These are phyloP conservation scores for Carex parvula DNA, from an alignment of 176 grass and related monocot genomes.

Conservation along the genomic window DNA sequence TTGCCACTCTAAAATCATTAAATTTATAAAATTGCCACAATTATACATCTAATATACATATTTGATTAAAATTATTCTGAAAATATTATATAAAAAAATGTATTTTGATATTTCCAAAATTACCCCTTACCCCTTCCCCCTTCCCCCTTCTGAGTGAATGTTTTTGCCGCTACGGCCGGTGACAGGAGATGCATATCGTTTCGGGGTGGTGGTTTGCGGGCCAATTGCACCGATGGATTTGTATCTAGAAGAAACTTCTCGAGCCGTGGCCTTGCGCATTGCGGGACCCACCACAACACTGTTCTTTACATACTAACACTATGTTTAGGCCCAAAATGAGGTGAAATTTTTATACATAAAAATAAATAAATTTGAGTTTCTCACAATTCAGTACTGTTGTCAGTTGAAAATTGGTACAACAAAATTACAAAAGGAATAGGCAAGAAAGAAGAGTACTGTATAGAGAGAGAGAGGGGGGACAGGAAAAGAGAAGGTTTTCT, in stretches of 20 bases:
- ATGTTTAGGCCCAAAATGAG: conserved; percentile 10
- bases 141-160: conserved; percentile 11
- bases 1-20: too few species aligned
- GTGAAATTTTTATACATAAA: background rate
- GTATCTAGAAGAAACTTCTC: conserved; percentile 66
- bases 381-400: background rate
- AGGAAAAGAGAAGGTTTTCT: conserved; percentile 14
- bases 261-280: conserved; percentile 18
- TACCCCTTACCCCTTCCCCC: too few species aligned
- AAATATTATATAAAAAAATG: too few species aligned
- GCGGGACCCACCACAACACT: conserved; percentile 21
- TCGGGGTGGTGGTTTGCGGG: conserved; percentile 24
- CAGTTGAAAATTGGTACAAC: conserved; percentile 1
- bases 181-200: conserved; percentile 56
- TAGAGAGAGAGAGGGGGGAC: background rate
- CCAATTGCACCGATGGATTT: conserved; percentile 27
- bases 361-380: background rate
- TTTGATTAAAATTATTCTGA: too few species aligned
- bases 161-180: background rate
- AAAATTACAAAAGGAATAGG: background rate
- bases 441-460: background rate
- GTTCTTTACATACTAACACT: conserved; percentile 37
- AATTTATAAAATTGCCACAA: too few species aligned
- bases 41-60: too few species aligned
- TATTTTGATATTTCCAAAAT: too few species aligned